A percentile compares a stretch with the other conserved stretches of the same genome.
phyloP scores from a whole-genome alignment of 495 filamentous ascomycete species.

The Diplogelasinospora grovesii region DNA sequence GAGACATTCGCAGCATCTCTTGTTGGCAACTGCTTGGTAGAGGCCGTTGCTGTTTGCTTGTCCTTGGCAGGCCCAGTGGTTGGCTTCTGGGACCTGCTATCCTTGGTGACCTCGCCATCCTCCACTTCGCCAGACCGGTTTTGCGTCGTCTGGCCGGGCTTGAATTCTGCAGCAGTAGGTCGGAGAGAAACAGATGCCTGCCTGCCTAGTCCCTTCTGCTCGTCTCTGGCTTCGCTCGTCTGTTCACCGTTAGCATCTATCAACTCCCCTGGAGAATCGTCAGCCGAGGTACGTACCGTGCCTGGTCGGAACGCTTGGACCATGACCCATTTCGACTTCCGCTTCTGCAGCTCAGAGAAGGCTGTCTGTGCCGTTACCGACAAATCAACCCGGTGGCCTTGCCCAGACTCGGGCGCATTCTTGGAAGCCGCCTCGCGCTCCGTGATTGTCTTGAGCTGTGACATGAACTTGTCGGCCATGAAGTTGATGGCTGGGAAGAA shows the following conservation, averaged over 20 bases:
- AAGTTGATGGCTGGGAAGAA: slow-evolving; percentile 85
- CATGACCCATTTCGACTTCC: slow-evolving; percentile 76
- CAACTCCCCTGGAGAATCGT: slow-evolving; percentile 7
- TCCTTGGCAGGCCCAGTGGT: slow-evolving; percentile 8
- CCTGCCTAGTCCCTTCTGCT: slow-evolving; percentile 25
- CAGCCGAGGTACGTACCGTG: slow-evolving; percentile 30
- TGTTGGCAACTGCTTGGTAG: slow-evolving; percentile 6
- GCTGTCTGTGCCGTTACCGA: slow-evolving; percentile 83
- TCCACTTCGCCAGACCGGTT: slow-evolving; percentile 54
- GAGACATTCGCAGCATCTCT: slow-evolving; percentile 12
- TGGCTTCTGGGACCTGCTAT: slow-evolving; percentile 40
- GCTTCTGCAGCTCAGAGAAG: slow-evolving; percentile 70
- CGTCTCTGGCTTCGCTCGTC: slow-evolving; percentile 35
- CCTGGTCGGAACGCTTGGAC: slow-evolving; percentile 67
- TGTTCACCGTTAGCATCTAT: slow-evolving; percentile 20
- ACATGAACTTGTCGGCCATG: slow-evolving; percentile 67
- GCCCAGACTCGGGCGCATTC: slow-evolving; percentile 58
- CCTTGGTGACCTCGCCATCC: slow-evolving; percentile 74
- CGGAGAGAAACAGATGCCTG: slow-evolving; percentile 24
- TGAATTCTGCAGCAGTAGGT: slow-evolving; percentile 42
- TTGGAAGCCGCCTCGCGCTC: slow-evolving; percentile 57
- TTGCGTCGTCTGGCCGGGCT: slow-evolving; percentile 26
- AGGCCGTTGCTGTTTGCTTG: slow-evolving; percentile 5
- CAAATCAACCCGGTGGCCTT: slow-evolving; percentile 68
- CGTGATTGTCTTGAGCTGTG: slow-evolving; percentile 63